These are phyloP conservation scores for Entomortierella parvispora DNA, from an alignment of 192 early-diverging fungal species.

Conservation along the genomic window DNA sequence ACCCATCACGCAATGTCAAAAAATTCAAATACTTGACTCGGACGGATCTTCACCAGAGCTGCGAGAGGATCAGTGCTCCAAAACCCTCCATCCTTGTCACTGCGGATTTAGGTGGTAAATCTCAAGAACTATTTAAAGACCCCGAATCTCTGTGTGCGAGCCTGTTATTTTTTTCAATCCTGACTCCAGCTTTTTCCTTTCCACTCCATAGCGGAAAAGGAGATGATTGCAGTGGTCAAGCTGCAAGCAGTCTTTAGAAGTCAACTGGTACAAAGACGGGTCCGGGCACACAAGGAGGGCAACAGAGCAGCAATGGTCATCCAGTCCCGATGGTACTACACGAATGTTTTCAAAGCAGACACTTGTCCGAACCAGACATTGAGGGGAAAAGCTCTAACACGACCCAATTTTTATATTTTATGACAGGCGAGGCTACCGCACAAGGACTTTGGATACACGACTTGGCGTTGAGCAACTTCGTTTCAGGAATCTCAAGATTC, in stretches of 20 bases:
- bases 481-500: constrained; percentile 48
- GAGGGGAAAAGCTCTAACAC: background rate
- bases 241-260: constrained; percentile 45
- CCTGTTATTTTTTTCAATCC: no score
- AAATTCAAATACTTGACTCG: constrained; percentile 38
- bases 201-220: constrained; percentile 29
- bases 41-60: constrained; percentile 38
- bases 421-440: constrained; percentile 44
- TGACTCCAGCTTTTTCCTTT: background rate
- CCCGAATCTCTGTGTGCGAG: no score
- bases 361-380: background rate
- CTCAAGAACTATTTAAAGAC: no score
- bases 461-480: constrained; percentile 45
- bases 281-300: constrained; percentile 30
- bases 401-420: background rate
- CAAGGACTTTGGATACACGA: constrained; percentile 34
- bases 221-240: constrained; percentile 30
- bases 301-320: constrained; percentile 44
- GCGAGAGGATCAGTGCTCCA: constrained; percentile 41
- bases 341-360: no score
- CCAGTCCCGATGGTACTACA: constrained; percentile 45
- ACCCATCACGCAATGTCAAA: constrained; percentile 23
- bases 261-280: constrained; percentile 24
- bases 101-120: constrained; percentile 38
- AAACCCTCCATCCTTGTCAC: constrained; percentile 38